Percentiles rank a stretch among this genome's conserved stretches.
phyloP scores from a whole-genome alignment of 352 stramenopile genomes.

The Phytophthora constricta region DNA sequence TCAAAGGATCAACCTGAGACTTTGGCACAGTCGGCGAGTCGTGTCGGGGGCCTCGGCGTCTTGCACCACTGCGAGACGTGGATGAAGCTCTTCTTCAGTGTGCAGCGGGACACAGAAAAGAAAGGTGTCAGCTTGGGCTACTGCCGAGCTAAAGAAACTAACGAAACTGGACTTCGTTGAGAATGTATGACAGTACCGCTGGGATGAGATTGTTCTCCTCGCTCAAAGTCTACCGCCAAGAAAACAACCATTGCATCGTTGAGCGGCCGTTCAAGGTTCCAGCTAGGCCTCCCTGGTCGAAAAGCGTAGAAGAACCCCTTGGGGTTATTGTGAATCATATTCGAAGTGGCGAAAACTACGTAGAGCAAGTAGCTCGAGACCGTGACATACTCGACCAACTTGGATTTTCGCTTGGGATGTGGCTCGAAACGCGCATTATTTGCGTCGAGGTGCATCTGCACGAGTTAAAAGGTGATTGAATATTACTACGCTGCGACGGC shows the following conservation, averaged over 20 bases:
- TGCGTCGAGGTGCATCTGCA: neutral
- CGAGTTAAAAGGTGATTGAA: too few relatives aligned
- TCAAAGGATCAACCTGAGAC: constrained; percentile 33
- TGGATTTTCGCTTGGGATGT: constrained; percentile 51
- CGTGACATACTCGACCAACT: constrained; percentile 41
- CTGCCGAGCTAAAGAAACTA: too few relatives aligned
- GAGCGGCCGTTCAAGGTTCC: constrained; percentile 36
- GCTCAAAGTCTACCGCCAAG: constrained; percentile 29
- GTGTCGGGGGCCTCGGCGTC: constrained; percentile 30
- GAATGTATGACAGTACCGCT: constrained; percentile 35
- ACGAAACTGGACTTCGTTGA: too few relatives aligned
- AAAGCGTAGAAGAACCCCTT: constrained; percentile 35
- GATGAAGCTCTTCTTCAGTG: neutral
- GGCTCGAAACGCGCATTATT: neutral
- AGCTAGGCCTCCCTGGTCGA: constrained; percentile 32
- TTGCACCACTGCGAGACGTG: constrained; percentile 19
- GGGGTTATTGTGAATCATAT: constrained; percentile 49
- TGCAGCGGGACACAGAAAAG: neutral
- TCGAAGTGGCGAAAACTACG: constrained; percentile 33
- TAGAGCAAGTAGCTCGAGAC: constrained; percentile 44
- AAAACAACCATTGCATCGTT: constrained; percentile 45
- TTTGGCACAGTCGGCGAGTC: constrained; percentile 38
- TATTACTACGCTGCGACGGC: too few relatives aligned
- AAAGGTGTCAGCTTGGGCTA: neutral
- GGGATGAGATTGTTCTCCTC: constrained; percentile 42